Conservation (phyloP, 768 basidiomycete genomes). For the Tephrocybe rancida region DNA sequence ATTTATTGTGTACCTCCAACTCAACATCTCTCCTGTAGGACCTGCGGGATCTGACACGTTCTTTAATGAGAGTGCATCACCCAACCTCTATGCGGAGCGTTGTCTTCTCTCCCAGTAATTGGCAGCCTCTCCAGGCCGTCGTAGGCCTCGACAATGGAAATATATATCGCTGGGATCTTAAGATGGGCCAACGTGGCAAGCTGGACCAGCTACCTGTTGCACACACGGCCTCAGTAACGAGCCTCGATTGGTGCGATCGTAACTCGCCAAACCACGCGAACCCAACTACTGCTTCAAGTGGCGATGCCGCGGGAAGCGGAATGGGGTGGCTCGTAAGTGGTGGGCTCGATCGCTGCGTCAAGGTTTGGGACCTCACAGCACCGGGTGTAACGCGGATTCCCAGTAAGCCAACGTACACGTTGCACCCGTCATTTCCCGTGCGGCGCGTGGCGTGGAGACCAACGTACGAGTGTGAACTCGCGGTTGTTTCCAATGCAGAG, state of each 20-base stretch:
- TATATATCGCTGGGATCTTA: constrained; percentile 78
- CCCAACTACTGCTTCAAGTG: constrained; percentile 3
- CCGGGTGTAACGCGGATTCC: constrained; percentile 53
- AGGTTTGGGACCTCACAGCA: constrained; percentile 77
- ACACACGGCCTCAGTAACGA: constrained; percentile 70
- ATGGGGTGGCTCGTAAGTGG: constrained; percentile 81
- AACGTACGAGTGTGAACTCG: constrained; percentile 73
- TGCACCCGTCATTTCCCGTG: constrained; percentile 77
- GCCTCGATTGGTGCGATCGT: constrained; percentile 69
- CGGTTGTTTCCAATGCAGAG: constrained; percentile 68
- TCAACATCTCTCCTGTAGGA: too few relatives aligned
- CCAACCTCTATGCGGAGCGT: constrained; percentile 69
- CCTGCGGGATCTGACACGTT: constrained; percentile 69
- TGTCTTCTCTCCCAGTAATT: constrained; percentile 67
- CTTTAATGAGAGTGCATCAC: constrained; percentile 71
- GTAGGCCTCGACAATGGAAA: constrained; percentile 72
- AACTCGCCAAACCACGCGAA: constrained; percentile 16
- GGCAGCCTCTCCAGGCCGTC: constrained; percentile 68
- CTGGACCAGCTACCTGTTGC: constrained; percentile 75
- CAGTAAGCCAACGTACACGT: constrained; percentile 65
- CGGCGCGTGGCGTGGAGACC: constrained; percentile 80
- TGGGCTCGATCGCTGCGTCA: constrained; percentile 78
- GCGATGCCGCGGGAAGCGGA: constrained; percentile 32
- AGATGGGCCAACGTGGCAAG: constrained; percentile 74
- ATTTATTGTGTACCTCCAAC: too few relatives aligned